These are phyloP conservation scores for Penicillium sp. DNA, from an alignment of 2,329 filamentous ascomycete genomes.

Conservation along the genomic window DNA sequence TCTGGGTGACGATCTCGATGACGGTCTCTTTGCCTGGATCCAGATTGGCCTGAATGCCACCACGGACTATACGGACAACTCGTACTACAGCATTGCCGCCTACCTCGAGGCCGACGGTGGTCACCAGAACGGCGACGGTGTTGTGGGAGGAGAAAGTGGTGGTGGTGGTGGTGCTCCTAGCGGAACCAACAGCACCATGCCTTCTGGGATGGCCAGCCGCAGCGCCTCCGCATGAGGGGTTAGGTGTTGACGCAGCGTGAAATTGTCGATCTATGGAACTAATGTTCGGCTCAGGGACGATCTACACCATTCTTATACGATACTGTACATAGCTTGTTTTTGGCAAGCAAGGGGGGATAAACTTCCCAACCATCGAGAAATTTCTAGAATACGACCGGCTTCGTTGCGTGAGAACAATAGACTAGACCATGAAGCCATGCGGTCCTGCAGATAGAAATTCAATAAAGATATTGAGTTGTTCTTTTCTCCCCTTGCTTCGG, in stretches of 20 bases:
- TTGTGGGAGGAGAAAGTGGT: background rate
- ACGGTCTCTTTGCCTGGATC: constrained; percentile 59
- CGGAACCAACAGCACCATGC: constrained; percentile 19
- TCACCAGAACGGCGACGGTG: constrained; percentile 23
- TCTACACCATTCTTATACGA: background rate
- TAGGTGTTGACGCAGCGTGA: background rate
- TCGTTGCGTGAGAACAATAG: background rate
- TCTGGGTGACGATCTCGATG: constrained; percentile 56
- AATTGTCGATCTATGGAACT: background rate
- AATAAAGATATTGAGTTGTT: background rate
- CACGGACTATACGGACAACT: constrained; percentile 34
- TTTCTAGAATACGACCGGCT: background rate
- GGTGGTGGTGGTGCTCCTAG: background rate
- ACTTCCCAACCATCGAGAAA: background rate
- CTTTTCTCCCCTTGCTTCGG: background rate
- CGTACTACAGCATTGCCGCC: constrained; percentile 30
- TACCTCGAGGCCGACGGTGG: constrained; percentile 29
- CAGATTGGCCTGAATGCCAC: constrained; percentile 55
- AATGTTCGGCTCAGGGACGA: background rate
- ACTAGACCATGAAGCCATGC: too few relatives aligned
- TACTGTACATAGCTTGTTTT: background rate
- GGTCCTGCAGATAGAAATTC: background rate
- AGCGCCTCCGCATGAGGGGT: constrained; percentile 5
- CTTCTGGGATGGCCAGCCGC: constrained; percentile 6
- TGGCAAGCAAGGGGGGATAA: background rate